Evolutionary conservation across 2,329 filamentous ascomycete genomes (phyloP).

Genomic region (Epichloe sylvatica): DNA sequence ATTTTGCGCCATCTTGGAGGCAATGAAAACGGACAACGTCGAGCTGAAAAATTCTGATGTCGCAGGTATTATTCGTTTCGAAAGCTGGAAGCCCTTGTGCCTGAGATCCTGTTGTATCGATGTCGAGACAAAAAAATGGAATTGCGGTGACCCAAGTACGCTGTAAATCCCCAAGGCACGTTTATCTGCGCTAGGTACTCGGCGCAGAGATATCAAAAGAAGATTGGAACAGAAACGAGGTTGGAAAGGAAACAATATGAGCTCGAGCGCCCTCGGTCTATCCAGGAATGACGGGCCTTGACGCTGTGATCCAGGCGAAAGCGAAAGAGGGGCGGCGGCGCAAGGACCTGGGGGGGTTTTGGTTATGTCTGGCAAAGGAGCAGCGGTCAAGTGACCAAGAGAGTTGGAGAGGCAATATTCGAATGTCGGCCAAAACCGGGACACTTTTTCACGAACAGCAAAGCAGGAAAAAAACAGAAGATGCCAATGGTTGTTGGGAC

Average conservation of each 20-base stretch:
- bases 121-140: background rate
- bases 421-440: background rate
- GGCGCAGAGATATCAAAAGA: background rate
- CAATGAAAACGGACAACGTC: slow-evolving; percentile 2
- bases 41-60: background rate
- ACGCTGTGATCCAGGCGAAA: slow-evolving; percentile 1
- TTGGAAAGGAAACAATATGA: background rate
- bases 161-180: background rate
- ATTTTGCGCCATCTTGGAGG: slow-evolving; percentile 21
- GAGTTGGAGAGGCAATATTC: background rate
- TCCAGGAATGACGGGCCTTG: background rate
- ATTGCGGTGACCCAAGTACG: background rate
- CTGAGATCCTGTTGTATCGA: background rate
- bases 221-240: background rate
- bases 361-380: slow-evolving; percentile 1
- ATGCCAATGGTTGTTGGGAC: background rate
- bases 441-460: background rate
- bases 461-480: background rate
- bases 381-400: background rate
- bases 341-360: slow-evolving; percentile 2
- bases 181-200: background rate
- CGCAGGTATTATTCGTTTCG: background rate
- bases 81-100: background rate
- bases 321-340: slow-evolving; percentile 3
- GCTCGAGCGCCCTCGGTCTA: background rate